These are phyloP conservation scores for Prunus kanzakura DNA, from an alignment of 306 rosid species.

Conservation along the genomic window DNA sequence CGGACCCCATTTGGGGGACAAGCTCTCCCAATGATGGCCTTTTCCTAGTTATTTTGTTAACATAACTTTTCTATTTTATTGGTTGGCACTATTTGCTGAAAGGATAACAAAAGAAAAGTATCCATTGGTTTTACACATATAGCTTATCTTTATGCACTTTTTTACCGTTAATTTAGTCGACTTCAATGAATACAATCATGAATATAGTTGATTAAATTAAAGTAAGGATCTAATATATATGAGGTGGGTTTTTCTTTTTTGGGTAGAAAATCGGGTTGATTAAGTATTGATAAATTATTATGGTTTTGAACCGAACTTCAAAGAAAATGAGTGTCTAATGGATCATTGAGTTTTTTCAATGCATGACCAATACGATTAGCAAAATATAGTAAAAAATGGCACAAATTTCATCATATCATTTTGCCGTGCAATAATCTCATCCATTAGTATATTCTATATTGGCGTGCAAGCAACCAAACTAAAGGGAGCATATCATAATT, in stretches of 20 bases:
- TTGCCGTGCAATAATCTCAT: too few species aligned
- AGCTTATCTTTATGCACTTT: too few species aligned
- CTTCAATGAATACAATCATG: background rate
- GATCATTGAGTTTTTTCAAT: too few species aligned
- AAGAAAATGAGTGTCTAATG: background rate
- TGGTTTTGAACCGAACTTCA: slow-evolving; percentile 9
- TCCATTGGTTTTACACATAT: background rate
- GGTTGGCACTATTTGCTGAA: background rate
- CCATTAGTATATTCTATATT: too few species aligned
- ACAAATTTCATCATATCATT: background rate
- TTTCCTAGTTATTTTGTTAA: background rate
- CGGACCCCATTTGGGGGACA: too few species aligned
- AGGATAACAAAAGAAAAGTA: background rate
- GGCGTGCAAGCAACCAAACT: background rate
- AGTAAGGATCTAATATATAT: too few species aligned
- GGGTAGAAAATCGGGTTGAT: background rate
- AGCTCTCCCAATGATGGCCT: too few species aligned
- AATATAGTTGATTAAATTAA: too few species aligned
- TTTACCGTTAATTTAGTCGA: too few species aligned
- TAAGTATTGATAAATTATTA: background rate
- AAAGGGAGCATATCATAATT: background rate
- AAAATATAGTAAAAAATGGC: background rate
- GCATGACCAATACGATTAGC: background rate
- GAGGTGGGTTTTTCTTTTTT: background rate
- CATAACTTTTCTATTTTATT: background rate